Base-by-base conservation (phyloP, 345 rosid species). In the Citrus inodora region DNA sequence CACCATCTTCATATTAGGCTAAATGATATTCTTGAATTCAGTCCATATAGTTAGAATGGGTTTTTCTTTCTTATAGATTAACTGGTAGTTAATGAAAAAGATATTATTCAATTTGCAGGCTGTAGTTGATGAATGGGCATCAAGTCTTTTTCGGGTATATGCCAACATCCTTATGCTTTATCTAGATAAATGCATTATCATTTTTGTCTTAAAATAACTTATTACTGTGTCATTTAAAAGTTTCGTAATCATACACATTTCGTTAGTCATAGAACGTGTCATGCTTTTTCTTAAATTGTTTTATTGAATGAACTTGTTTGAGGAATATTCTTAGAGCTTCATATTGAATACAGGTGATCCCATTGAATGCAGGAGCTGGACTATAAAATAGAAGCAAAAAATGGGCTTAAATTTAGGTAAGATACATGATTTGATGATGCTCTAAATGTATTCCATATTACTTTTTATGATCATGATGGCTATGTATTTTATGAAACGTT, bases 321-420 rank as follows among this genome's bases (percentile, higher is more conserved):
- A 81, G 84, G 89, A 89, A 86, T 88, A 85, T 85, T 87, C 98
- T 93, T 95, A 92, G 93, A 86, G 86, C 89, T 95, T 92, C 85
- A 86, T 88, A 95, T 92, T 93, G 99, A 95, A 91, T 91, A 93
- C 98, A 93, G 97, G 98, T 89, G 87, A 91, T 95, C 98, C 87
- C 89, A 87, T 95, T 95, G 93, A 92, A 93, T 95, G 98, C 98
- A 95, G 99, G 98, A 95, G 99, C 89, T 95, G 94, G 95, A 95
- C 86, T 95, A 95, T 84, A 80, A 80, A 80, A 93, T 87, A 77
- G 99, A 95, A 88, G 98, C 98, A 9, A 85, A 82, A 42, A 95
- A 95, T 83, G 99, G 99, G 82, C 80, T 86, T 77, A 93, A 85
- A 87, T 93, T 95, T 85, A 90, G 96, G 98, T 95, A 89, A 85